Evolutionary conservation across 129 eudicot species (phyloP), one percentile per base, ranked within the genome.

Genomic region (Gnaphalium uliginosum): DNA sequence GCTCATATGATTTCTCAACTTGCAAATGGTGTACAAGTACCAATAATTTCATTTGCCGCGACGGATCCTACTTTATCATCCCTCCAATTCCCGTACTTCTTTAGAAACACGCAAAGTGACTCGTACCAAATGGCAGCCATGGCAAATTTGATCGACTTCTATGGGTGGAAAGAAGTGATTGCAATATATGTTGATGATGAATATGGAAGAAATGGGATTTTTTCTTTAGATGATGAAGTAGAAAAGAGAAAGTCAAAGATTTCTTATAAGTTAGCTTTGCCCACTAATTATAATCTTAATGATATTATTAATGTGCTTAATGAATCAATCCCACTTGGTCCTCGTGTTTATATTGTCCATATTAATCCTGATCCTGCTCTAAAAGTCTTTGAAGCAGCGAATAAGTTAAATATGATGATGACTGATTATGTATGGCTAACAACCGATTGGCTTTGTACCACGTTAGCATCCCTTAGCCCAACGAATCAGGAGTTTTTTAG

Each of bases 21-120:
- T 50, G 85, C 86, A 33, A 85, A 81, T 33, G 92, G 83, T 17
- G 80, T 89, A 19, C 89, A 87, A 64, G 92, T 89, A 10, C 96
- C 96, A 10, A 78, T 87, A 54, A 5, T 87, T 26, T 89, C 96
- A 1, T 89, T 59, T 56, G 71, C 96, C 14, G 86, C 96, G 18
- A 77, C 85, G 1, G 96, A 89, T 25, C 96, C 96, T 6, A 87
- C 88, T 61, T 81, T 89, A 22, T 75, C 96, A 29, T 54, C 96
- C n/a, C 83, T 87, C 48, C 89, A 89, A 59, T 87, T 79, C 51
- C 92, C 96, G 10, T 87, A 82, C 68, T 87, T 89, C 73, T 68
- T 85, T 37, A 78, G 89, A 69, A 76, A 74, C 19, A 84, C 92
- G 15, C 96, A 84, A 66, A 87, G 79, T 13, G 89, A 87, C 73